phyloP scores from a whole-genome alignment of 257 asterid species.

The Nicotiana undulata region DNA sequence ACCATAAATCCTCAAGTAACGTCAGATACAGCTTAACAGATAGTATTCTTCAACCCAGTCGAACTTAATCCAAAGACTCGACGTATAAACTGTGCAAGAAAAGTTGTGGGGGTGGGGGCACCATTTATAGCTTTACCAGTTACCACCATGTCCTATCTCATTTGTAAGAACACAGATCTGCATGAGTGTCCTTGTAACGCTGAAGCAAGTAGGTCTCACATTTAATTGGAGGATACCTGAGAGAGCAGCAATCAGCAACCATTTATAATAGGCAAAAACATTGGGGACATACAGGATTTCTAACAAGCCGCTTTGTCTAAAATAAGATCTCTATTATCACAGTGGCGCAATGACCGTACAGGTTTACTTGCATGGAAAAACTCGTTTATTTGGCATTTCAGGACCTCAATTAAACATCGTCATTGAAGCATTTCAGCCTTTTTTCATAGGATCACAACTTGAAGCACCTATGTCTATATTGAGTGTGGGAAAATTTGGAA shows the following conservation, averaged over 20 bases:
- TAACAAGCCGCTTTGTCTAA: neutral
- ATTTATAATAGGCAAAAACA: neutral
- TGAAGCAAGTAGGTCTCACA: constrained; percentile 52
- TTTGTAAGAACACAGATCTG: constrained; percentile 39
- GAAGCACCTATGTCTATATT: neutral
- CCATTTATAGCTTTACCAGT: neutral
- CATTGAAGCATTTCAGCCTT: neutral
- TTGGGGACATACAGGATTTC: neutral
- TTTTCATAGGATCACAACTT: neutral
- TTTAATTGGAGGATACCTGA: constrained; percentile 67
- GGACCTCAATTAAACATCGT: neutral
- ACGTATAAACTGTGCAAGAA: neutral
- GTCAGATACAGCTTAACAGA: neutral
- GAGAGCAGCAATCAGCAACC: constrained; percentile 8
- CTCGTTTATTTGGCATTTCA: neutral
- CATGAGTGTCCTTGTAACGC: constrained; percentile 65
- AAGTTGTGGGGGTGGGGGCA: neutral
- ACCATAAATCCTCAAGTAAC: neutral
- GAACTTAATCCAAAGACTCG: neutral
- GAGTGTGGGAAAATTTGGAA: too few relatives aligned
- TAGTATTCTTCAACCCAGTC: neutral
- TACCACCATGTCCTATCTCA: constrained; percentile 2
- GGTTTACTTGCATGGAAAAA: neutral
- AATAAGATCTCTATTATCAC: neutral
- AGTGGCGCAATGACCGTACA: neutral